Conservation (phyloP, 2,329 filamentous ascomycete genomes). For the Neospermospora avenae region DNA sequence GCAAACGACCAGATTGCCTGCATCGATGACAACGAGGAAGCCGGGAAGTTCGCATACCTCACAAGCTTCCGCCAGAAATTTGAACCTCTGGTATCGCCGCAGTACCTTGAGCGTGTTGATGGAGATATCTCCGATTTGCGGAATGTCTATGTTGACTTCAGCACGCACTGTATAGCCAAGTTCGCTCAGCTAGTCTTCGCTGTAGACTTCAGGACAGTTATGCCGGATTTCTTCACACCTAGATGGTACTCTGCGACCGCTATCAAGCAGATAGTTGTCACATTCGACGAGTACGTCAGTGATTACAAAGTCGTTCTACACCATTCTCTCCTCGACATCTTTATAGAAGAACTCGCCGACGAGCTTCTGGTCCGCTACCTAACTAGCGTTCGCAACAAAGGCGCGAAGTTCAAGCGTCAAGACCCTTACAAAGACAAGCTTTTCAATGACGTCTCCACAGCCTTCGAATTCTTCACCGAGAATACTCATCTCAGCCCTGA, state of each 20-base stretch:
- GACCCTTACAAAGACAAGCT: slow-evolving; percentile 93
- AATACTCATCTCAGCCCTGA: slow-evolving; percentile 60
- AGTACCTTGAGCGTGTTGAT: slow-evolving; percentile 73
- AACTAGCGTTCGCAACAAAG: slow-evolving; percentile 79
- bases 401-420: slow-evolving; percentile 78
- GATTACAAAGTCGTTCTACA: slow-evolving; percentile 86
- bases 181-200: slow-evolving; percentile 86
- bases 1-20: slow-evolving; percentile 99
- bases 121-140: slow-evolving; percentile 71
- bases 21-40: slow-evolving; percentile 86
- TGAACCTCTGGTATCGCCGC: slow-evolving; percentile 73
- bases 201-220: slow-evolving; percentile 81
- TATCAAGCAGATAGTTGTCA: slow-evolving; percentile 91
- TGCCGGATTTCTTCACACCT: slow-evolving; percentile 86
- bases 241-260: slow-evolving; percentile 84
- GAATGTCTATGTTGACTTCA: slow-evolving; percentile 92
- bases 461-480: slow-evolving; percentile 82
- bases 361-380: slow-evolving; percentile 87
- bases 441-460: slow-evolving; percentile 85
- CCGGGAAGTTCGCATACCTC: slow-evolving; percentile 74
- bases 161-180: slow-evolving; percentile 84
- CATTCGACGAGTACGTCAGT: slow-evolving; percentile 89
- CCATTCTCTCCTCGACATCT: slow-evolving; percentile 82
- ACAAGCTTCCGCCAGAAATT: slow-evolving; percentile 83
- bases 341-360: slow-evolving; percentile 90